A percentile compares a stretch with the other conserved stretches of the same genome.
Evolutionary conservation across 1,284 basidiomycete genomes (phyloP).

Genomic region (Cutaneotrichosporon cutaneum): DNA sequence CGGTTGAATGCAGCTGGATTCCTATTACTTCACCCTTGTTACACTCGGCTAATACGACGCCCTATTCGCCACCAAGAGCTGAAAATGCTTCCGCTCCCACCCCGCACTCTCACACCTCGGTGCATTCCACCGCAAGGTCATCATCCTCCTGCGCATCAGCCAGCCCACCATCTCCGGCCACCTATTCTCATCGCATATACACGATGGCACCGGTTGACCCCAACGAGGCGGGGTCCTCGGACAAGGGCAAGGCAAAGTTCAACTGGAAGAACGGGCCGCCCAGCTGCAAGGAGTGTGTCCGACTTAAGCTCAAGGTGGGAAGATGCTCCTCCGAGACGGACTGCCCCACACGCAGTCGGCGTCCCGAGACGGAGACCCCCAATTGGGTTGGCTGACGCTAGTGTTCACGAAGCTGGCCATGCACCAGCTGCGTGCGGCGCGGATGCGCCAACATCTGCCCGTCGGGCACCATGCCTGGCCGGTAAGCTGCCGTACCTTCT

Average conservation of each 20-base stretch:
- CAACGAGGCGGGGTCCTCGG: not conserved
- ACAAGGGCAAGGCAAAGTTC: slow-evolving; percentile 17
- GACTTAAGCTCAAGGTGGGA: slow-evolving; percentile 31
- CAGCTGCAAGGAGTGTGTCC: slow-evolving; percentile 29
- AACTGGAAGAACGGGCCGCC: slow-evolving; percentile 29
- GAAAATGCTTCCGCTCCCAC: not conserved
- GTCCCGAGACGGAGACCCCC: not conserved
- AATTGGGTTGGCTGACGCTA: slow-evolving; percentile 11
- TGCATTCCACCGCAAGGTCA: not conserved
- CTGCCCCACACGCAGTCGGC: not conserved
- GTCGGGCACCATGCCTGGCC: slow-evolving; percentile 20
- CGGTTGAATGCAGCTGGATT: no score
- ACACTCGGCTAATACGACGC: no score
- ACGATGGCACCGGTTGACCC: not conserved
- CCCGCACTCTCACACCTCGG: not conserved
- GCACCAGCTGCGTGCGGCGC: slow-evolving; percentile 27
- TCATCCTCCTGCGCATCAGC: not conserved
- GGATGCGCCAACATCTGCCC: slow-evolving; percentile 30
- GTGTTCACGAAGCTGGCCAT: slow-evolving; percentile 32
- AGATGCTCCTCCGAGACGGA: not conserved
- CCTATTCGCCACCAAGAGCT: not conserved
- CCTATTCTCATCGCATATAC: not conserved
- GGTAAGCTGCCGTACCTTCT: slow-evolving; percentile 22
- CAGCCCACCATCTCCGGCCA: not conserved
- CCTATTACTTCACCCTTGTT: no score